Base-by-base conservation (phyloP, 2,329 filamentous ascomycete species). In the Xylariaceae sp. region DNA sequence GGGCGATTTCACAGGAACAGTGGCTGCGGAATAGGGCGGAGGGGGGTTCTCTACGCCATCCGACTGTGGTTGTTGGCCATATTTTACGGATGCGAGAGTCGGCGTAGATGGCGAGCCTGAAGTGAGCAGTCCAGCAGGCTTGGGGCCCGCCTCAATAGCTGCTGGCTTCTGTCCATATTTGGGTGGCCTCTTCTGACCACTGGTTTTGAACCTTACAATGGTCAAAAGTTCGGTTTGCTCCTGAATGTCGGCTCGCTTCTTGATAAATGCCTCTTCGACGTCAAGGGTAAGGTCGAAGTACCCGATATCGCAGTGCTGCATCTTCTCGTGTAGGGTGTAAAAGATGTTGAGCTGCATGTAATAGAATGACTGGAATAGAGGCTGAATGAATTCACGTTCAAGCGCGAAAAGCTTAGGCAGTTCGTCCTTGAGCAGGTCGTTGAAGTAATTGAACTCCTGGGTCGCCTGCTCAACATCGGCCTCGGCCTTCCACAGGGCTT, bases 341-440 rank as follows among this genome's bases (percentile, higher is more conserved):
- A 98, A 99, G 63, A 99, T 91, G 75, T 99, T 99, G 63, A 99
- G 85, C 75, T 99, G 95, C 95, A 99, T 99, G 80, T 98, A 99
- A 78, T 99, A 99, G 79, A 99, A 99, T 9, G 91, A 96, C 74
- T 98, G 95, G 81, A 99, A 99, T 7, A 99, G 85, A 2, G 95
- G 95, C 65, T 91, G 88, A 74, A 99, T 99, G 73, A 99, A 98
- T 74, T 98, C 89, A 62, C 88, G 85, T 74, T 99, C 95, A 18
- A 99, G 85, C 7, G 79, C 74, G 75, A 99, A 99, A 10, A 99
- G 84, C 74, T 92, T 91, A 23, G 95, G 95, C 61, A 99, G 80
- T 76, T 99, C 95, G 18, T 96, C 91, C 78, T 99, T 99, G 59
- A 99, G 84, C 49, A 99, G 80, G 69, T 97, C 91, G 77, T 99